Evolutionary conservation across 495 filamentous ascomycete species (phyloP), one percentile per base, ranked within the genome.

Genomic region (Echria macrotheca): DNA sequence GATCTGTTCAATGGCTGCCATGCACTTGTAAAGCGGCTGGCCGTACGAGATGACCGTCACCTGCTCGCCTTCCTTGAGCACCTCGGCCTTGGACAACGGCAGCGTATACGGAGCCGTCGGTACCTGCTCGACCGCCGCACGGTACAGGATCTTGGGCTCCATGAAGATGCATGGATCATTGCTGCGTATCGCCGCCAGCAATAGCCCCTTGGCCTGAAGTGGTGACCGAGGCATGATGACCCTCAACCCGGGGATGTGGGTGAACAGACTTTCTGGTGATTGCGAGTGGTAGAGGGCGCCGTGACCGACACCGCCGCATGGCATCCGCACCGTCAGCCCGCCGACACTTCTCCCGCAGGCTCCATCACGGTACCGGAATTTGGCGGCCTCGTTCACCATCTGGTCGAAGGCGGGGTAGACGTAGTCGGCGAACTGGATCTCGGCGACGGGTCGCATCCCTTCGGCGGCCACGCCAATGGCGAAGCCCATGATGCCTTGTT

Each of bases 341-440:
- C 89, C 89, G 9, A 71, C 76, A 62, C 84, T 78, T 7, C 78
- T 76, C 1, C 78, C 83, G 9, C 83, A 86, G 2, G 62, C 68
- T 0, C 90, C 91, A 62, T 91, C 87, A 42, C 91, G 76, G 67
- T 91, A 98, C 45, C 93, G 72, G 53, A 87, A 86, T 71, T 97
- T 98, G 41, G 89, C 89, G 2, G 90, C 91, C 67, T 98, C 93
- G 61, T 97, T 97, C 53, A 97, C 91, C 31, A 98, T 75, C 76
- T 98, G 93, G 61, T 98, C 93, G 55, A 97, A 97, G 1, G 93
- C 90, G 2, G 93, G 93, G 66, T 84, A 97, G 33, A 98, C 83
- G 65, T 98, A 98, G 68, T 98, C 93, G 28, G 93, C 94, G 60
- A 98, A 98, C 68, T 98, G 93, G 44, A 98, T 93, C 70, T 98